A percentile compares a stretch with the other conserved stretches of the same genome.
phyloP scores from a whole-genome alignment of 2,329 filamentous ascomycete genomes.

The Keithomyces neogunnii region DNA sequence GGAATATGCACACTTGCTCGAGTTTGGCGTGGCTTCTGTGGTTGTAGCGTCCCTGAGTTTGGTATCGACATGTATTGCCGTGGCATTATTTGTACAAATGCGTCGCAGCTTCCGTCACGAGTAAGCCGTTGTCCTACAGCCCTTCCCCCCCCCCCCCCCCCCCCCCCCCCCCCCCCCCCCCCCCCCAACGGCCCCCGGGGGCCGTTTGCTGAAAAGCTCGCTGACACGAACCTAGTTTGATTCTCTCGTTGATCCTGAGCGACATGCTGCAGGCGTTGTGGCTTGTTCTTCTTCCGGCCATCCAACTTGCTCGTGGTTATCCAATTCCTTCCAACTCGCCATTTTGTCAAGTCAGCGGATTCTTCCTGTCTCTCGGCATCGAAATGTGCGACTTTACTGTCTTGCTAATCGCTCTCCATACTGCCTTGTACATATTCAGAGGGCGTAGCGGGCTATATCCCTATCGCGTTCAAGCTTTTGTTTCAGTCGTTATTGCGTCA shows the following conservation, averaged over 20 bases:
- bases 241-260: constrained; percentile 65
- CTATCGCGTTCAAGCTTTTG: constrained; percentile 53
- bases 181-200: not conserved
- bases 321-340: constrained; percentile 38
- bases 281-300: constrained; percentile 57
- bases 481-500: constrained; percentile 48
- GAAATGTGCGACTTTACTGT: constrained; percentile 65
- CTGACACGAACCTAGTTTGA: constrained; percentile 40
- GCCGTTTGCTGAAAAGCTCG: not conserved
- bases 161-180: not conserved
- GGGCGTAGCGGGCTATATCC: constrained; percentile 58
- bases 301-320: constrained; percentile 42
- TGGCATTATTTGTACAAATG: constrained; percentile 70
- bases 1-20: constrained; percentile 11
- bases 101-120: constrained; percentile 61
- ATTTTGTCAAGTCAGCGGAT: constrained; percentile 63
- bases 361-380: constrained; percentile 57
- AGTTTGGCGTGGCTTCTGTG: constrained; percentile 25
- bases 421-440: constrained; percentile 61
- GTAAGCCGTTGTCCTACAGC: constrained; percentile 19
- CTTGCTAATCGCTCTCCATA: constrained; percentile 65
- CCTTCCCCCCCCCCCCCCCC: not conserved
- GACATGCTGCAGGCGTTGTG: constrained; percentile 64
- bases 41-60: constrained; percentile 44
- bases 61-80: constrained; percentile 42